Conservation (phyloP, 1,284 basidiomycete genomes). For the Dichomitus squalens region DNA sequence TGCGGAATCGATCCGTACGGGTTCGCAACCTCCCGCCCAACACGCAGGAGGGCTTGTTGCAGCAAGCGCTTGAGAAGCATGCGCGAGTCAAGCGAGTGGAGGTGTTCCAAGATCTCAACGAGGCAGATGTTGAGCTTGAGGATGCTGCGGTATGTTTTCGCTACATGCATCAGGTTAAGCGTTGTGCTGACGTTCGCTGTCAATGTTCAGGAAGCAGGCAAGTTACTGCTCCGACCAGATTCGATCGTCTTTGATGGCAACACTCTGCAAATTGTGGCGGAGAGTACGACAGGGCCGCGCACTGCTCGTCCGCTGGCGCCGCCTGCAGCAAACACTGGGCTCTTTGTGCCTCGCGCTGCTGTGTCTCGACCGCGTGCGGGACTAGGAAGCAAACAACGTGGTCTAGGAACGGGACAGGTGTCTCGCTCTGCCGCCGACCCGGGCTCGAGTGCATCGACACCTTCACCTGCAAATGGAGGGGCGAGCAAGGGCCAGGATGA, state of each 20-base stretch:
- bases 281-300: slow-evolving; percentile 37
- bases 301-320: slow-evolving; percentile 38
- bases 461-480: slow-evolving; percentile 15
- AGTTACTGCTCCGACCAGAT: slow-evolving; percentile 68
- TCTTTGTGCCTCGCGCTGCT: slow-evolving; percentile 67
- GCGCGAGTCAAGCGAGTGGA: slow-evolving; percentile 76
- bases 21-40: slow-evolving; percentile 73
- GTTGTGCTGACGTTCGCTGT: neutral
- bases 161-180: neutral
- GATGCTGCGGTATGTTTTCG: slow-evolving; percentile 62
- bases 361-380: slow-evolving; percentile 71
- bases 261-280: slow-evolving; percentile 58
- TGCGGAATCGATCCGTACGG: slow-evolving; percentile 70
- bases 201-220: slow-evolving; percentile 72
- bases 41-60: slow-evolving; percentile 85
- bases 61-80: slow-evolving; percentile 84
- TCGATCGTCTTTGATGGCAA: slow-evolving; percentile 69
- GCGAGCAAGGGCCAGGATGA: slow-evolving; percentile 70
- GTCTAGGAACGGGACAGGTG: slow-evolving; percentile 26
- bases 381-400: slow-evolving; percentile 54
- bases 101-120: slow-evolving; percentile 63
- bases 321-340: slow-evolving; percentile 42
- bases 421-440: slow-evolving; percentile 3
- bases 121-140: slow-evolving; percentile 81
- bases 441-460: slow-evolving; percentile 5